Evolutionary conservation across 352 stramenopile species (phyloP).

Genomic region (Phytophthora pluvialis): DNA sequence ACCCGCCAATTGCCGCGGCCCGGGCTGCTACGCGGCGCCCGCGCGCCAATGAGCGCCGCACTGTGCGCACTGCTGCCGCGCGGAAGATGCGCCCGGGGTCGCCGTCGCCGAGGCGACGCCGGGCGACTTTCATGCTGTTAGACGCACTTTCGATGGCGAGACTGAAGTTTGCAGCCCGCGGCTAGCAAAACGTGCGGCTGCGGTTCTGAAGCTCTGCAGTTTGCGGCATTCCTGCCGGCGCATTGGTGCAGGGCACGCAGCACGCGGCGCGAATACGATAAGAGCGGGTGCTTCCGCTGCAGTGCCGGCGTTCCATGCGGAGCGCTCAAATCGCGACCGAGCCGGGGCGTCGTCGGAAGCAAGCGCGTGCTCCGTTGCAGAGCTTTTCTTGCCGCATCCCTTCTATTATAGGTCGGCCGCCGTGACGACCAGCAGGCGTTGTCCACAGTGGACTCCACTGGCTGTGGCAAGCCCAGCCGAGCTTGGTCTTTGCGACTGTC

Average conservation of each 20-base stretch:
- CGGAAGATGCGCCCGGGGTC: conserved; percentile 2
- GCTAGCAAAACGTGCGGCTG: conserved; percentile 7
- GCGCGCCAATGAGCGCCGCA: conserved; percentile 19
- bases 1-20: conserved; percentile 11
- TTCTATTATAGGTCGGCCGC: neutral
- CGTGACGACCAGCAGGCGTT: conserved; percentile 9
- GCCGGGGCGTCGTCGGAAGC: conserved; percentile 4
- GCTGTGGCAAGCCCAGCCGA: neutral
- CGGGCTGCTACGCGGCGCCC: conserved; percentile 18
- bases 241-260: conserved; percentile 23
- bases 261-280: neutral
- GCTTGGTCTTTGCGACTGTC: conserved; percentile 32
- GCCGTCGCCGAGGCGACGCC: neutral
- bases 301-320: conserved; percentile 10
- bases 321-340: conserved; percentile 22
- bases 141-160: neutral
- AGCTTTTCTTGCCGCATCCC: neutral
- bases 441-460: conserved; percentile 7
- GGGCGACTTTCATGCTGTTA: neutral
- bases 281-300: conserved; percentile 8
- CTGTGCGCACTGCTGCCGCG: neutral
- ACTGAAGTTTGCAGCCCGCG: neutral
- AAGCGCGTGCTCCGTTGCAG: conserved; percentile 12
- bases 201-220: neutral
- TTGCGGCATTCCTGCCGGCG: neutral